phyloP scores from a whole-genome alignment of 768 basidiomycete genomes.

The Tricholoma sp. region DNA sequence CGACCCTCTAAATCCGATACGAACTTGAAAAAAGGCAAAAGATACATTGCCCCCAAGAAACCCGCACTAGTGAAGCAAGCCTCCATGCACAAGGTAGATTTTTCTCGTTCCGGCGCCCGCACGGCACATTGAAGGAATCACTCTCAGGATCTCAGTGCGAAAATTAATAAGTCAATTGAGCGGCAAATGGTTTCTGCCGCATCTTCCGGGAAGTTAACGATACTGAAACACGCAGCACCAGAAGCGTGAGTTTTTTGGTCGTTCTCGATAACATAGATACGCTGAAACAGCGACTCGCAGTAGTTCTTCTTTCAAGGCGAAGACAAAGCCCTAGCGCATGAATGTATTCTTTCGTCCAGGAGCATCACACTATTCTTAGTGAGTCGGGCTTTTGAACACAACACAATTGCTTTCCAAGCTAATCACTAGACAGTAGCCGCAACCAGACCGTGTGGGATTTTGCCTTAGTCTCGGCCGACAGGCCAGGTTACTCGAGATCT shows the following conservation, averaged over 20 bases:
- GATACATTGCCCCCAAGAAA: conserved; percentile 81
- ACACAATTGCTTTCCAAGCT: not conserved
- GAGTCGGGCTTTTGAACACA: not conserved
- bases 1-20: conserved; percentile 64
- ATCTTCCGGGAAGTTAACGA: conserved; percentile 83
- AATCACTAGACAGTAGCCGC: not conserved
- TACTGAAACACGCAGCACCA: conserved; percentile 71
- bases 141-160: conserved; percentile 72
- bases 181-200: conserved; percentile 87
- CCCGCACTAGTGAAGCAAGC: conserved; percentile 65
- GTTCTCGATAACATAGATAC: not conserved
- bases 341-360: not conserved
- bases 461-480: not conserved
- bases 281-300: not conserved
- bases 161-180: conserved; percentile 91
- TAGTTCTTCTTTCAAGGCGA: conserved; percentile 15
- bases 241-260: conserved; percentile 31
- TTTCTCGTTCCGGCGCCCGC: not conserved
- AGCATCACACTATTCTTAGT: not conserved
- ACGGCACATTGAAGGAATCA: not conserved
- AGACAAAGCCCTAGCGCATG: conserved; percentile 11
- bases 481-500: not conserved
- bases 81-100: conserved; percentile 67
- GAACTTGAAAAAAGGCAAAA: conserved; percentile 74
- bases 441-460: not conserved